phyloP scores from a whole-genome alignment of 75 land plant genomes.

The Picea sitchensis region DNA sequence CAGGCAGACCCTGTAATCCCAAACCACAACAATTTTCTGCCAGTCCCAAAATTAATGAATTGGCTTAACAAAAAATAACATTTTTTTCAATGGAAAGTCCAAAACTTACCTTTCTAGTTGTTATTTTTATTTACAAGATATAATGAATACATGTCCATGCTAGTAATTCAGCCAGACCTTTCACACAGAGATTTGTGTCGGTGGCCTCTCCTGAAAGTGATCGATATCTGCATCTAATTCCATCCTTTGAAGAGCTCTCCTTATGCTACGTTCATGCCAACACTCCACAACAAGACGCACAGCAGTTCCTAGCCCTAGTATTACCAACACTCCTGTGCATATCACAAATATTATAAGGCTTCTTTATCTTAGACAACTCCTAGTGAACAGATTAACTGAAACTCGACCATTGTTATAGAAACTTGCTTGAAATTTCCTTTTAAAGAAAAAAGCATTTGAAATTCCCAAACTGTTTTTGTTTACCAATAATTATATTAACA shows the following conservation, averaged over 20 bases:
- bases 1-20: too few relatives aligned
- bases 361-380: neutral
- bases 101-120: too few relatives aligned
- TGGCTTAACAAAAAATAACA: too few relatives aligned
- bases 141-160: neutral
- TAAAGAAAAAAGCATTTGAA: neutral
- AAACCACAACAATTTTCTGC: too few relatives aligned
- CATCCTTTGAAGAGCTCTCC: slow-evolving; percentile 39
- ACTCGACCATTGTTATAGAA: neutral
- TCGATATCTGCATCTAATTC: neutral
- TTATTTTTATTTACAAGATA: neutral
- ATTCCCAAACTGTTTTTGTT: neutral
- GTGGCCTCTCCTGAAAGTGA: neutral
- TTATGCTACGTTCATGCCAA: slow-evolving; percentile 59
- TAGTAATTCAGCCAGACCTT: neutral
- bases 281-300: slow-evolving; percentile 77
- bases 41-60: too few relatives aligned
- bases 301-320: slow-evolving; percentile 87
- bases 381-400: neutral
- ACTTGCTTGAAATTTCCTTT: neutral
- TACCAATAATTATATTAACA: slow-evolving; percentile 93
- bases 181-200: neutral
- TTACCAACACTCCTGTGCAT: slow-evolving; percentile 74
- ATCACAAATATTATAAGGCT: neutral
- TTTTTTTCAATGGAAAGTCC: too few relatives aligned